Base-by-base conservation (phyloP, 306 rosid genomes). In the Betula pendula region DNA sequence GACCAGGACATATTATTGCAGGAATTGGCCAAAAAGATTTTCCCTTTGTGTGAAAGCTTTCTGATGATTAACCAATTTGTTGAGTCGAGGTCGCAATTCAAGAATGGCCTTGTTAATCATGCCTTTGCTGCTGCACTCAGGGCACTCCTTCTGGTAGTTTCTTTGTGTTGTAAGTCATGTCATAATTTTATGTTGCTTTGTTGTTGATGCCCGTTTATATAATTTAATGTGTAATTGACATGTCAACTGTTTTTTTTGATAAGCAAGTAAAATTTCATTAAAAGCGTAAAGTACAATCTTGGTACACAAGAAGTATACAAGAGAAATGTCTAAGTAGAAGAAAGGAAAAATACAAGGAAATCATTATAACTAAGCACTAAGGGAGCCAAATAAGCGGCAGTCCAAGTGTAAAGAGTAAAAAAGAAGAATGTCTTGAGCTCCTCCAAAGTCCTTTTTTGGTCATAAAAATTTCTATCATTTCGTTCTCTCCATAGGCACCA, bases 41-140 rank as follows among this genome's bases (percentile, higher is more conserved):
- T 95, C 70, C 97, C 97, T 51, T 83, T 95, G 42, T 92, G 97
- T 76, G 91, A 87, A 84, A 90, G 92, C 88, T 95, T 89, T 81
- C 66, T 92, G 73, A 82, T 92, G 85, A 89, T 95, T 77, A 84
- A 79, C 83, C 96, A 83, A 55, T 95, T 90, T 89, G 96, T 90
- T 79, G 98, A 95, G 77, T 89, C 87, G 17, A 88, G 93, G 82
- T 95, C 97, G 74, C 97, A 92, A 81, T 95, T 95, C 89, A 89
- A 90, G 84, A 89, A 80, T 85, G 98, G 98, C 69, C 86, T 95
- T 50, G 97, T 95, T 72, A 95, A 92, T 86, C 98, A 95, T 70
- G 98, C 98, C 62, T 95, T 95, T 84, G 87, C 98, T 88, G 97
- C 98, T 72, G 97, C 98, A 38, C 85, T 95, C 42, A 85, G 97